phyloP scores from a whole-genome alignment of 225 moss, liverwort and hornwort species.

The Bryoerythrophyllum caledonicum region DNA sequence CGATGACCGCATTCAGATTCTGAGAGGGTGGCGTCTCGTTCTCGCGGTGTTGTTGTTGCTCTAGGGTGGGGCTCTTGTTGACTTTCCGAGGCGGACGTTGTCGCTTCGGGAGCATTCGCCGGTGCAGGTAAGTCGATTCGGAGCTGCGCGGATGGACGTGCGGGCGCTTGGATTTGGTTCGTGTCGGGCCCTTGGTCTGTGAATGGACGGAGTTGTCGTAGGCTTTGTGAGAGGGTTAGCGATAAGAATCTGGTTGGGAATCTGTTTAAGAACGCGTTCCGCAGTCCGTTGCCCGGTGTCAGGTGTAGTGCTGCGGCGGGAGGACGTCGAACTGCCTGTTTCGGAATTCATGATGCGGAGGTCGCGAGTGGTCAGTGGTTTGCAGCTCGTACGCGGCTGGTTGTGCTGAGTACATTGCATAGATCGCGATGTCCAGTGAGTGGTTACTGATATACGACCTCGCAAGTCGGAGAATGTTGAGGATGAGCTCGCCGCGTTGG shows the following conservation, averaged over 20 bases:
- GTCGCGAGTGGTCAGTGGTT: slow-evolving; percentile 11
- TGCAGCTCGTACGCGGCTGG: background rate
- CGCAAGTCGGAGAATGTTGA: background rate
- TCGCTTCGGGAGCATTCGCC: slow-evolving; percentile 7
- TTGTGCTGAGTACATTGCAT: background rate
- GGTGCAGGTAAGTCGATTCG: slow-evolving; percentile 10
- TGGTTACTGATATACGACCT: slow-evolving; percentile 12
- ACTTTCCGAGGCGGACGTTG: background rate
- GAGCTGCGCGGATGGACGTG: background rate
- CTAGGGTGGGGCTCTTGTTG: background rate
- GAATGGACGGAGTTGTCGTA: background rate
- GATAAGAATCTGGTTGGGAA: slow-evolving; percentile 7
- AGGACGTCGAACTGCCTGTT: slow-evolving; percentile 4
- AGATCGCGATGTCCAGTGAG: background rate
- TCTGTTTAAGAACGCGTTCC: background rate
- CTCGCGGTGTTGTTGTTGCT: background rate
- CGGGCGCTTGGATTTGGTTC: background rate
- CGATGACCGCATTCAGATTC: slow-evolving; percentile 24
- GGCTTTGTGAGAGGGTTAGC: slow-evolving; percentile 15
- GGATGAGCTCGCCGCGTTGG: slow-evolving; percentile 8
- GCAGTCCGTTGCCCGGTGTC: background rate
- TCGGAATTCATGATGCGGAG: slow-evolving; percentile 16
- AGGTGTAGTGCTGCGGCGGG: background rate
- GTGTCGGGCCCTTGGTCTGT: slow-evolving; percentile 8
- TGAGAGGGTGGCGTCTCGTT: slow-evolving; percentile 8